phyloP scores from a whole-genome alignment of 2,329 filamentous ascomycete genomes.

The Biscogniauxia mediterranea region DNA sequence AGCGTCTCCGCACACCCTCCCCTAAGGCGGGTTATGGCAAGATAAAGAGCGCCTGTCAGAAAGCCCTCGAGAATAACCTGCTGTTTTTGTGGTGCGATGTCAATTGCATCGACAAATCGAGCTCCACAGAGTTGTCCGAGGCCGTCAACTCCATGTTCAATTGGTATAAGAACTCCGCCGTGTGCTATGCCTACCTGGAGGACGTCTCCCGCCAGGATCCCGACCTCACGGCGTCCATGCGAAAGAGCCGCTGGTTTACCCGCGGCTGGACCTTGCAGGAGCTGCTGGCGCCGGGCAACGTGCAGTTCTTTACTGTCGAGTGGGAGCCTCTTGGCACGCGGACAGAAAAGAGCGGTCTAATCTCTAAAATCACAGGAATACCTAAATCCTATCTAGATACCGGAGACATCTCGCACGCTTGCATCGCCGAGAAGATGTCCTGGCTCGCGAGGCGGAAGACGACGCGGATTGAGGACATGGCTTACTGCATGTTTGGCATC shows the following conservation, averaged over 20 bases:
- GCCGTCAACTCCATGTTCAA: slow-evolving; percentile 9
- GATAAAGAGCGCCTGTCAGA: neutral
- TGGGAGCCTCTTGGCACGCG: slow-evolving; percentile 8
- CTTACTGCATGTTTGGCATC: slow-evolving; percentile 17
- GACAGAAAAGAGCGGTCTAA: neutral
- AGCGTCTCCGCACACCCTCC: neutral
- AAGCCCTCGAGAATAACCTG: neutral
- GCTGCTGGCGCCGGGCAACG: slow-evolving; percentile 7
- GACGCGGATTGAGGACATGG: slow-evolving; percentile 13
- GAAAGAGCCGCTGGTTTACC: neutral
- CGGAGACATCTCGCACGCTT: neutral
- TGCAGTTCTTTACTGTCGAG: slow-evolving; percentile 6
- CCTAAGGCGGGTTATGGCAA: neutral
- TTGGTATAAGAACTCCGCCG: slow-evolving; percentile 3
- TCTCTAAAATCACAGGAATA: slow-evolving; percentile 9
- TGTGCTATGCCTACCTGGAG: slow-evolving; percentile 5
- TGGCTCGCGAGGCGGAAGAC: slow-evolving; percentile 10
- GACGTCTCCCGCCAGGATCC: neutral
- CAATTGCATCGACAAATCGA: slow-evolving; percentile 8
- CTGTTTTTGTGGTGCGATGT: neutral
- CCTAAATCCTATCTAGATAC: neutral
- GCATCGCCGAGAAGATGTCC: slow-evolving; percentile 10
- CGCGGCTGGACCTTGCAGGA: slow-evolving; percentile 17
- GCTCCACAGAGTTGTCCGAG: slow-evolving; percentile 6
- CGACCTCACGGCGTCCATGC: neutral